Conservation (phyloP, 139 green algal genomes). For the Micromonas pusilla region DNA sequence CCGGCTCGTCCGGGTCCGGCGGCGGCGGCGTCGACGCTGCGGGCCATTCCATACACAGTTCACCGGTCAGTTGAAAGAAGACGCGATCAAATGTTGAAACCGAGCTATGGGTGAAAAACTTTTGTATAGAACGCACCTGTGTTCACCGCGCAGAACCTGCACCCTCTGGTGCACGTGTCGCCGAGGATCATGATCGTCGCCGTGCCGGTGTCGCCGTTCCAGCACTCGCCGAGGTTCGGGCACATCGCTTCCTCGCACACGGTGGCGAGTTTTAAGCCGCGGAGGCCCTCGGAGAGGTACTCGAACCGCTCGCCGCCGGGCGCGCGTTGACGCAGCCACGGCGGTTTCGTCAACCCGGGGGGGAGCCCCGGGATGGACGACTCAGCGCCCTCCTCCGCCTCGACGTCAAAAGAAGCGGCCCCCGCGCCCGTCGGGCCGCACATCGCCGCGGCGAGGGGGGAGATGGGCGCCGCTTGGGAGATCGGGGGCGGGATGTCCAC, state of each 20-base stretch:
- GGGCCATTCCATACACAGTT: no score
- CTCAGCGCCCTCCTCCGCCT: neutral
- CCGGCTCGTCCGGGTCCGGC: constrained; percentile 82
- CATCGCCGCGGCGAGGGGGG: no score
- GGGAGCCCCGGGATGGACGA: neutral
- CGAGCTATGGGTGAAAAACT: no score
- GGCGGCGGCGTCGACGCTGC: constrained; percentile 71
- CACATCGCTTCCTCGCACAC: constrained; percentile 93
- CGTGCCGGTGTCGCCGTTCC: constrained; percentile 84
- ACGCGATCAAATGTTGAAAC: no score
- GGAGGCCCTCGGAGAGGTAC: constrained; percentile 75
- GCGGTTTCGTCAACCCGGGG: constrained; percentile 62
- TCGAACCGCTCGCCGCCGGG: constrained; percentile 80
- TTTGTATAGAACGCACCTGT: no score
- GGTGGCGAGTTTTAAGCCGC: constrained; percentile 90
- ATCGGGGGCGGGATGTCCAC: neutral
- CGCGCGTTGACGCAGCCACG: constrained; percentile 88
- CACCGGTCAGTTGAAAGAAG: no score
- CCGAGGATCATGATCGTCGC: constrained; percentile 93
- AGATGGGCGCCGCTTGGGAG: neutral
- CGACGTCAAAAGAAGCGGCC: no score
- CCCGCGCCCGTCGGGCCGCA: neutral
- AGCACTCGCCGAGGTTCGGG: constrained; percentile 92
- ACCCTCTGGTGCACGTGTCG: constrained; percentile 58
- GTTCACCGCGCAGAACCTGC: constrained; percentile 93